phyloP scores from a whole-genome alignment of 345 rosid genomes.

The Hevea brasiliensis region DNA sequence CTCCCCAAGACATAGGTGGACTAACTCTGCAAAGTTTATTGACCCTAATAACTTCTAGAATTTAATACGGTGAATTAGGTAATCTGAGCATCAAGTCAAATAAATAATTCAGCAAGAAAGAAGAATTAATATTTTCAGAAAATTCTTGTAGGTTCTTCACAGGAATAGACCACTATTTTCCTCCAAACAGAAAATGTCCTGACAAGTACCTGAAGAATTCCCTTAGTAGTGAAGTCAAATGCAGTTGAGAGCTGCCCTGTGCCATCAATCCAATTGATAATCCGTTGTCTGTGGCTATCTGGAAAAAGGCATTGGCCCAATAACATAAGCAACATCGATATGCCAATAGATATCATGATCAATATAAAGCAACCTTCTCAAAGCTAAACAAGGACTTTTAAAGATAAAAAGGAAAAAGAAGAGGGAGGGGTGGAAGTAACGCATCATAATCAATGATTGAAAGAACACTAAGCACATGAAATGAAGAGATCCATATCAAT shows the following conservation, averaged over 20 bases:
- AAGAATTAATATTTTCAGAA: neutral
- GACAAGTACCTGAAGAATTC: conserved; percentile 71
- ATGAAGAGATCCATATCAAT: neutral
- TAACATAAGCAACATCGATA: neutral
- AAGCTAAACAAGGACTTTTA: neutral
- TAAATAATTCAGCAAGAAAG: neutral
- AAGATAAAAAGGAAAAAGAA: neutral
- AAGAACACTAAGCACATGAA: conserved; percentile 3
- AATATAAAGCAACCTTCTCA: neutral
- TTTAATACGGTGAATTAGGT: neutral
- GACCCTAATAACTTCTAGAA: neutral
- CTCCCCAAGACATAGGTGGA: neutral
- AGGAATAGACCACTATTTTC: neutral
- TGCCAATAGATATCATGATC: neutral
- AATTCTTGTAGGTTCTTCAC: neutral
- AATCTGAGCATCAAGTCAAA: neutral
- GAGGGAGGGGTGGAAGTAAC: neutral
- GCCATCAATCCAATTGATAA: conserved; percentile 78
- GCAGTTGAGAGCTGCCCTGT: conserved; percentile 77
- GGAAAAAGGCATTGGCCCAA: conserved; percentile 24
- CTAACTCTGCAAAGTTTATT: neutral
- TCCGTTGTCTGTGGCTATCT: conserved; percentile 84
- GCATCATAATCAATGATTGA: neutral
- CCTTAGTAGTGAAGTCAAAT: conserved; percentile 93
- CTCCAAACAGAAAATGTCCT: neutral